These are phyloP conservation scores for Aspergillus jensenii DNA, from an alignment of 2,329 filamentous ascomycete species.

Conservation along the genomic window DNA sequence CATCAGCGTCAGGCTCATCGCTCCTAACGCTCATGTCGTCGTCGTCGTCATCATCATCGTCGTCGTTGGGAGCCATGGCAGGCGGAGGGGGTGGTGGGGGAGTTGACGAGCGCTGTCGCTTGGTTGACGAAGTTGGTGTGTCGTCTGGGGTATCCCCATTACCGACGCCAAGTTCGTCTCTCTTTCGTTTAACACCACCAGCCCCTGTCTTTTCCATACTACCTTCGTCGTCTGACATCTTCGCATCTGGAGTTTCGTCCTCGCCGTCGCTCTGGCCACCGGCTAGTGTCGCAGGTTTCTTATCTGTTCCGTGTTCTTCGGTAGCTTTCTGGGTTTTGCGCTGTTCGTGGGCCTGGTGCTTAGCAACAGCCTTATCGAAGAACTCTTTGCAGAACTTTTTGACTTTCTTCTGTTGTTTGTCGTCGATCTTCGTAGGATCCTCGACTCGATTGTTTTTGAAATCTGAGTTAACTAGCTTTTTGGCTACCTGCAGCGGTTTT, in stretches of 20 bases:
- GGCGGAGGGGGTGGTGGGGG: slow-evolving; percentile 31
- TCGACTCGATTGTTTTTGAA: slow-evolving; percentile 86
- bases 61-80: slow-evolving; percentile 13
- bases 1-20: slow-evolving; percentile 8
- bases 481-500: slow-evolving; percentile 59
- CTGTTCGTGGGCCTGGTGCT: slow-evolving; percentile 69
- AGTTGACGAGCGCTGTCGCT: slow-evolving; percentile 52
- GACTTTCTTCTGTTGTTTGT: slow-evolving; percentile 78
- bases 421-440: slow-evolving; percentile 73
- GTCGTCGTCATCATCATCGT: slow-evolving; percentile 20
- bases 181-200: slow-evolving; percentile 61
- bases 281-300: slow-evolving; percentile 25
- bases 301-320: slow-evolving; percentile 20
- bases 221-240: slow-evolving; percentile 44
- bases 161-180: slow-evolving; percentile 44
- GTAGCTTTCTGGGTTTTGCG: slow-evolving; percentile 54
- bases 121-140: slow-evolving; percentile 51
- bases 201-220: slow-evolving; percentile 10
- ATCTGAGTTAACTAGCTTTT: slow-evolving; percentile 88
- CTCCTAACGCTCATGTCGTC: slow-evolving; percentile 21
- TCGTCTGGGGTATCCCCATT: slow-evolving; percentile 33
- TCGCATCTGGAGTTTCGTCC: slow-evolving; percentile 28
- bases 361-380: slow-evolving; percentile 79
- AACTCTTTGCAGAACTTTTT: slow-evolving; percentile 82
- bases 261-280: slow-evolving; percentile 19